These are phyloP conservation scores for Phytophthora ohioensis DNA, from an alignment of 352 stramenopile genomes.

Conservation along the genomic window DNA sequence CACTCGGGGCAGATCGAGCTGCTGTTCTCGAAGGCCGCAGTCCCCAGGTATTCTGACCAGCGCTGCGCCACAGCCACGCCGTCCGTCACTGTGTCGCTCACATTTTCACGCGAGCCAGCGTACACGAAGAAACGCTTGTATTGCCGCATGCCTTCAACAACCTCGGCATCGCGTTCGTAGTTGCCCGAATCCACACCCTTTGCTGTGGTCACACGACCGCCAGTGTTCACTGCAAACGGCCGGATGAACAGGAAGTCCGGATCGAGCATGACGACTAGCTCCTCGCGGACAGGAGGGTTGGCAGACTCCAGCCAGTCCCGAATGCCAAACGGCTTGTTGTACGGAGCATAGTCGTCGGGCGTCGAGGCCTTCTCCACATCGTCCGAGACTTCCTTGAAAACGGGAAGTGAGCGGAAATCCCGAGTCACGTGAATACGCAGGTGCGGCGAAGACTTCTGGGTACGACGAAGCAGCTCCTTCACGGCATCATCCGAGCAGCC, in stretches of 20 bases:
- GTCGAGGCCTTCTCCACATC: conserved; percentile 33
- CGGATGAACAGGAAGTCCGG: conserved; percentile 81
- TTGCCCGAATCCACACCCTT: conserved; percentile 69
- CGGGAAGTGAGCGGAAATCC: conserved; percentile 53
- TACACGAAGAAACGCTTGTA: conserved; percentile 90
- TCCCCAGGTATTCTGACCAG: conserved; percentile 46
- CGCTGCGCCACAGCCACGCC: conserved; percentile 71
- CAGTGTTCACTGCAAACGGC: conserved; percentile 66
- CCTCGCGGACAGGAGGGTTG: conserved; percentile 65
- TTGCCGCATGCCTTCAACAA: conserved; percentile 78
- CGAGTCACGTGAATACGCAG: conserved; percentile 69
- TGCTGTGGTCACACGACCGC: conserved; percentile 59
- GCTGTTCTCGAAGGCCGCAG: conserved; percentile 55
- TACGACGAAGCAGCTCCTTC: conserved; percentile 48
- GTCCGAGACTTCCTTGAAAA: conserved; percentile 34
- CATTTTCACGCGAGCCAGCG: conserved; percentile 51
- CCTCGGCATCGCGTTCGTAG: conserved; percentile 62
- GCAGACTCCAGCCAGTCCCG: conserved; percentile 73
- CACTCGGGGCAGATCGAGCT: conserved; percentile 66
- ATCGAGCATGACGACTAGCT: conserved; percentile 75
- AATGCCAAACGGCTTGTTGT: conserved; percentile 81
- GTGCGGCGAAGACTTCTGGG: conserved; percentile 43
- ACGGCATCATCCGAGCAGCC: conserved; percentile 62
- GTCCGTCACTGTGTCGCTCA: conserved; percentile 52
- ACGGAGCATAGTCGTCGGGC: conserved; percentile 58